A percentile compares a stretch with the other conserved stretches of the same genome.
phyloP scores from a whole-genome alignment of 129 eudicot genomes.

The Flaveria sonorensis region DNA sequence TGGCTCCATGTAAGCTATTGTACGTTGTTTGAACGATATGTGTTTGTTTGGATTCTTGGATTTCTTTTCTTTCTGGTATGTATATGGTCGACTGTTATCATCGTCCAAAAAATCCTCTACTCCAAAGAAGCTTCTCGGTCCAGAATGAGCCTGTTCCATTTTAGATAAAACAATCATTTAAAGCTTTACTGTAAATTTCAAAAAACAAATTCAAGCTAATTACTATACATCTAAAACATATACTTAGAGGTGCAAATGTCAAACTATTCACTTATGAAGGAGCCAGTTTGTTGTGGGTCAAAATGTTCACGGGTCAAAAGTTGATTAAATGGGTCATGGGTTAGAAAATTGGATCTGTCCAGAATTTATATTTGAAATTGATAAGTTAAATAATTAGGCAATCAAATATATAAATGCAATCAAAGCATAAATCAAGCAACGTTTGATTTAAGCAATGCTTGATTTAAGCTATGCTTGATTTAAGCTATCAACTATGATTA shows the following conservation, averaged over 20 bases:
- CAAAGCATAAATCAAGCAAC: no score
- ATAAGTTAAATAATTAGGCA: no score
- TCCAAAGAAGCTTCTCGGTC: slow-evolving; percentile 15
- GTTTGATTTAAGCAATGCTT: no score
- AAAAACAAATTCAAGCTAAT: background rate
- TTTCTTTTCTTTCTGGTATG: slow-evolving; percentile 12
- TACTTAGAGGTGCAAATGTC: background rate
- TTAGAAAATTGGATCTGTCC: no score
- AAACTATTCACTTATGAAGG: background rate
- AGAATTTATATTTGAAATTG: no score
- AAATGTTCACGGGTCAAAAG: no score
- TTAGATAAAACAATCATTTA: slow-evolving; percentile 2
- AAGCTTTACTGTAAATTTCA: background rate
- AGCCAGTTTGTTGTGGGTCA: no score
- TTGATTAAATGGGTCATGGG: no score
- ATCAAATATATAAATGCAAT: no score
- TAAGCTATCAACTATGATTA: no score
- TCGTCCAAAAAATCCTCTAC: slow-evolving; percentile 14
- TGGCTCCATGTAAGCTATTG: slow-evolving; percentile 20
- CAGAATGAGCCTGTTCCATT: background rate
- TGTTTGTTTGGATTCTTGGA: slow-evolving; percentile 14
- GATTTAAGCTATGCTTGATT: no score
- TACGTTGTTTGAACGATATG: slow-evolving; percentile 4
- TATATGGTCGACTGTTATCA: slow-evolving; percentile 11
- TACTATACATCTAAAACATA: background rate